Percentiles rank a stretch among this genome's conserved stretches.
phyloP scores from a whole-genome alignment of 768 basidiomycete genomes.

The Mycena maculata region DNA sequence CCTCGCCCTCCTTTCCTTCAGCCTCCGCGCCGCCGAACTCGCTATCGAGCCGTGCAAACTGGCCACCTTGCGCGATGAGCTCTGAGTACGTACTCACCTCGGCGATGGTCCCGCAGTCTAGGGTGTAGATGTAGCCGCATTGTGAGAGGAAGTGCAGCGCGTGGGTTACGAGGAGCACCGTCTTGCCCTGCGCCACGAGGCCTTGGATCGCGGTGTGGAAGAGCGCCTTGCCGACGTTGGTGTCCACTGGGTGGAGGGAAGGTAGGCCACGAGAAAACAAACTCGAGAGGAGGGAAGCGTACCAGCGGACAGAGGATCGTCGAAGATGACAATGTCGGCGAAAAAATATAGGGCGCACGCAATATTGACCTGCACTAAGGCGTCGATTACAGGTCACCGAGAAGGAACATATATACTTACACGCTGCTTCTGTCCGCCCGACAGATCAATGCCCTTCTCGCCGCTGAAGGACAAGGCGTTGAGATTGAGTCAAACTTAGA shows the following conservation, averaged over 20 bases:
- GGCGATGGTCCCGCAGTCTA: slow-evolving; percentile 79
- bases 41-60: slow-evolving; percentile 65
- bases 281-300: slow-evolving; percentile 17
- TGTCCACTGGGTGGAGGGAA: slow-evolving; percentile 61
- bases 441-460: slow-evolving; percentile 61
- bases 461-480: slow-evolving; percentile 19
- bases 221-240: slow-evolving; percentile 77
- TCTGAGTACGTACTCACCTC: slow-evolving; percentile 73
- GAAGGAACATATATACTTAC: slow-evolving; percentile 41
- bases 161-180: slow-evolving; percentile 90
- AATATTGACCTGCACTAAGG: slow-evolving; percentile 64
- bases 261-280: slow-evolving; percentile 6
- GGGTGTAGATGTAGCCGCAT: slow-evolving; percentile 86
- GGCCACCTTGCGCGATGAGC: slow-evolving; percentile 59
- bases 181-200: slow-evolving; percentile 65
- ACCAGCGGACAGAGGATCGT: slow-evolving; percentile 76
- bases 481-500: background rate
- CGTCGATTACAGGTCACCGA: no score
- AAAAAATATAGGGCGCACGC: slow-evolving; percentile 76
- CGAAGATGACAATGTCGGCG: slow-evolving; percentile 70
- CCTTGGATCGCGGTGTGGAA: slow-evolving; percentile 71
- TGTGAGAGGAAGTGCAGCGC: slow-evolving; percentile 90
- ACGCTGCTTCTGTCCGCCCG: slow-evolving; percentile 74
- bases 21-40: slow-evolving; percentile 62
- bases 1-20: slow-evolving; percentile 38